Evolutionary conservation across 1,139 yeast species (phyloP).

Genomic region (Candida glucosophila): DNA sequence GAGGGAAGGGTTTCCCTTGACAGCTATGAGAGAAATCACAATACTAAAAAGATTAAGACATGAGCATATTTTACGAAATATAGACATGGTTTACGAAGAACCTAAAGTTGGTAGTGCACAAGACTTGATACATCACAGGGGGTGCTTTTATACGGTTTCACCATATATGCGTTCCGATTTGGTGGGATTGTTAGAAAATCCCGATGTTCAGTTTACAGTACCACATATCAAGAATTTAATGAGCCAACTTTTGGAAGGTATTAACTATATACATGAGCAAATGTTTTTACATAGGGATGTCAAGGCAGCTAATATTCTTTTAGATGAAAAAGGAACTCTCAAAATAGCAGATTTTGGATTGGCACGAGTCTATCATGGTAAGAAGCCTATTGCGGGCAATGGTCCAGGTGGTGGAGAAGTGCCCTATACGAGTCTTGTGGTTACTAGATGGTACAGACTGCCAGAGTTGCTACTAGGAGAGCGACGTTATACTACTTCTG

Average conservation of each 20-base stretch:
- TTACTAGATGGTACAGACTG: conserved; percentile 95
- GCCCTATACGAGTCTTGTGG: conserved; percentile 83
- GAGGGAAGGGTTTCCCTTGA: conserved; percentile 89
- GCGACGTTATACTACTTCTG: conserved; percentile 80
- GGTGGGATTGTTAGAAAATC: conserved; percentile 86
- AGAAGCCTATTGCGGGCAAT: conserved; percentile 45
- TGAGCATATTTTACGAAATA: conserved; percentile 61
- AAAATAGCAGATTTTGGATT: conserved; percentile 52
- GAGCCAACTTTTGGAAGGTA: conserved; percentile 70
- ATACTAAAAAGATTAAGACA: conserved; percentile 69
- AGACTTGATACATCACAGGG: conserved; percentile 31
- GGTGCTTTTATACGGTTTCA: conserved; percentile 74
- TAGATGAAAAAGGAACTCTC: conserved; percentile 67
- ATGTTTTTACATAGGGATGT: conserved; percentile 81
- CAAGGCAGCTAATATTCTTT: conserved; percentile 84
- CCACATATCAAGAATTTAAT: conserved; percentile 78
- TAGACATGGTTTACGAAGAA: conserved; percentile 75
- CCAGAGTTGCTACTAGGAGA: conserved; percentile 89
- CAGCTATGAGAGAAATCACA: conserved; percentile 88
- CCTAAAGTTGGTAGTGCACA: conserved; percentile 29
- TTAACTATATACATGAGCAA: conserved; percentile 71
- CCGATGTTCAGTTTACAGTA: conserved; percentile 50
- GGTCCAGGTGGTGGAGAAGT: conserved; percentile 71
- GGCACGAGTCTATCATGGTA: conserved; percentile 74
- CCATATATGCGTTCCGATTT: conserved; percentile 93